Percentiles rank a stretch among this genome's conserved stretches.
Conservation (phyloP, 352 stramenopile genomes). For the Phytophthora citrophthora region DNA sequence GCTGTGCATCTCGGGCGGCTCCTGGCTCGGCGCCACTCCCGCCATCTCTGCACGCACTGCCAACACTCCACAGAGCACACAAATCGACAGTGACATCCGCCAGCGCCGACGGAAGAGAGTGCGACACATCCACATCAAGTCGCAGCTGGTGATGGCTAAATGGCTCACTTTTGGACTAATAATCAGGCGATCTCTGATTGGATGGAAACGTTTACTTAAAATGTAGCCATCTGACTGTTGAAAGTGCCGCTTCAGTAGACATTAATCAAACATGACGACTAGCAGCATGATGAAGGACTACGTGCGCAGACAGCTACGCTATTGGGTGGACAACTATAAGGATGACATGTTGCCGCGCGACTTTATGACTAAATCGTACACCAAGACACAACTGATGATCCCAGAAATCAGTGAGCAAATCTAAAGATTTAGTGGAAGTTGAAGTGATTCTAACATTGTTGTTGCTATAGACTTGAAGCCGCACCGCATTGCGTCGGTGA, state of each 20-base stretch:
- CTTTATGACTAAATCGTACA: conserved; percentile 57
- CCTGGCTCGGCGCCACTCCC: conserved; percentile 6
- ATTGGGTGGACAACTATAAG: conserved; percentile 72
- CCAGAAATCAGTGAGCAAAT: conserved; percentile 51
- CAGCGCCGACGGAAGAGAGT: conserved; percentile 26
- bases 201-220: conserved; percentile 9
- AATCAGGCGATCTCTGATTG: not conserved
- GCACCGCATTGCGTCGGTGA: conserved; percentile 53
- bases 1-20: conserved; percentile 8
- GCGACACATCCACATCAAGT: conserved; percentile 11
- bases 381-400: conserved; percentile 52
- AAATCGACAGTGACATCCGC: not conserved
- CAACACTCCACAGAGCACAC: not conserved
- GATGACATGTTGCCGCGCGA: conserved; percentile 66
- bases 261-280: conserved; percentile 18
- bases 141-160: conserved; percentile 6
- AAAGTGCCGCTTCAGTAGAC: conserved; percentile 5
- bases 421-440: not conserved
- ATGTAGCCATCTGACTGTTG: conserved; percentile 19
- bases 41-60: conserved; percentile 13
- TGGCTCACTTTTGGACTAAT: conserved; percentile 1
- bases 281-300: conserved; percentile 73
- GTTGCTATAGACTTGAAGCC: conserved; percentile 60
- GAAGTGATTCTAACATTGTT: not conserved
- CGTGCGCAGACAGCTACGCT: conserved; percentile 63